These are phyloP conservation scores for Firmiana major DNA, from an alignment of 345 rosid genomes.

Conservation along the genomic window DNA sequence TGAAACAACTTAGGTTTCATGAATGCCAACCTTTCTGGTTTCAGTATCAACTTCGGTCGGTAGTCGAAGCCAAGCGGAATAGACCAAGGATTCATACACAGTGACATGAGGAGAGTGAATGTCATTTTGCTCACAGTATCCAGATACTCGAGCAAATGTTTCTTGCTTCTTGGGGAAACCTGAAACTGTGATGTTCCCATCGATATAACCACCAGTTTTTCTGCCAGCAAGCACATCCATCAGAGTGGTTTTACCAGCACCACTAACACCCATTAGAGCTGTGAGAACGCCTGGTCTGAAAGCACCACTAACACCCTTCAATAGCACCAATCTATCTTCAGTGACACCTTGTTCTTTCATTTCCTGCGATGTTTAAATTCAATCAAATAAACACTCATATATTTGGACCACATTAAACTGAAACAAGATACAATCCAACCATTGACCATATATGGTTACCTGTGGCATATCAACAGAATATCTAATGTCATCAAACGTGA, in stretches of 20 bases:
- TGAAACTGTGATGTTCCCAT: conserved; percentile 62
- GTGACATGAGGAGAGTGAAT: conserved; percentile 84
- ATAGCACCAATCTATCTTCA: conserved; percentile 58
- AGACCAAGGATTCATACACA: conserved; percentile 68
- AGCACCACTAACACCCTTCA: conserved; percentile 75
- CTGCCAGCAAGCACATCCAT: conserved; percentile 93
- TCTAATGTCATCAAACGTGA: conserved; percentile 51
- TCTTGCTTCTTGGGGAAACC: conserved; percentile 81
- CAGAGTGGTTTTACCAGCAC: conserved; percentile 82
- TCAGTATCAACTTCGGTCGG: conserved; percentile 39
- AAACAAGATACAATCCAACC: background rate
- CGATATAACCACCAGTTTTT: conserved; percentile 75
- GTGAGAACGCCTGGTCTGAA: conserved; percentile 86
- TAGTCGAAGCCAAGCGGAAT: conserved; percentile 76
- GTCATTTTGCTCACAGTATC: conserved; percentile 80
- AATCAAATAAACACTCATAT: background rate
- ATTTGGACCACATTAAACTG: no score
- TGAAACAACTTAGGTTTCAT: background rate
- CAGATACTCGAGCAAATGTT: conserved; percentile 77
- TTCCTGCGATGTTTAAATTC: conserved; percentile 29
- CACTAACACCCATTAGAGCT: conserved; percentile 77
- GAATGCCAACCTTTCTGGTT: conserved; percentile 49
- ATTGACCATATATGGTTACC: conserved; percentile 29
- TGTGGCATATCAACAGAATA: conserved; percentile 80
- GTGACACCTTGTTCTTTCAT: conserved; percentile 55